phyloP scores from a whole-genome alignment of 2,329 filamentous ascomycete genomes.

The Phoma sp. region DNA sequence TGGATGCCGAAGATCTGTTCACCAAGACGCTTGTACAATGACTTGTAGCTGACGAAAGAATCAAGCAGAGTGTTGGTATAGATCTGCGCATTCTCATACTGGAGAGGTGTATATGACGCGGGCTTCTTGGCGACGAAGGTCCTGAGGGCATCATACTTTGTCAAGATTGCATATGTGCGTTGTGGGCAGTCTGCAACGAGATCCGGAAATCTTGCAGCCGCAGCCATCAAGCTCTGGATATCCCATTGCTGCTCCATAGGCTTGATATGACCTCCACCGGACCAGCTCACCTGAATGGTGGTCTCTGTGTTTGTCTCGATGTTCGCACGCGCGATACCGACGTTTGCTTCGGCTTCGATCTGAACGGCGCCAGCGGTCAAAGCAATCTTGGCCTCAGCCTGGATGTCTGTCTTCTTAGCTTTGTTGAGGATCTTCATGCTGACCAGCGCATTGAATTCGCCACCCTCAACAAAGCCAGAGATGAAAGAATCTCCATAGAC shows the following conservation, averaged over 20 bases:
- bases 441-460: constrained; percentile 18
- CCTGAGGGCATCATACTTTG: constrained; percentile 15
- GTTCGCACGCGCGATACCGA: constrained; percentile 7
- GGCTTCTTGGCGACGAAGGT: constrained; percentile 10
- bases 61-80: constrained; percentile 18
- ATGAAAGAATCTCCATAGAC: constrained; percentile 22
- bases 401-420: constrained; percentile 8
- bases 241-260: constrained; percentile 11
- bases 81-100: constrained; percentile 17
- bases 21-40: background rate
- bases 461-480: constrained; percentile 19
- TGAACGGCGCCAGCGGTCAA: constrained; percentile 5
- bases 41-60: constrained; percentile 20
- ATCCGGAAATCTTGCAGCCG: constrained; percentile 10
- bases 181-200: constrained; percentile 15
- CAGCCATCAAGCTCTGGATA: background rate
- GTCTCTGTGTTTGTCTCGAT: constrained; percentile 13
- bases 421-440: constrained; percentile 6
- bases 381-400: constrained; percentile 8
- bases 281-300: constrained; percentile 20
- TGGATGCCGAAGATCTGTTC: background rate
- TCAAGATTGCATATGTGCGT: constrained; percentile 15
- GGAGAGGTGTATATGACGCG: background rate
- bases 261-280: constrained; percentile 21
- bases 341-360: constrained; percentile 1